A percentile compares a stretch with the other conserved stretches of the same genome.
These are phyloP conservation scores for Zizania latifolia DNA, from an alignment of 176 grass and related monocot genomes.

Conservation along the genomic window DNA sequence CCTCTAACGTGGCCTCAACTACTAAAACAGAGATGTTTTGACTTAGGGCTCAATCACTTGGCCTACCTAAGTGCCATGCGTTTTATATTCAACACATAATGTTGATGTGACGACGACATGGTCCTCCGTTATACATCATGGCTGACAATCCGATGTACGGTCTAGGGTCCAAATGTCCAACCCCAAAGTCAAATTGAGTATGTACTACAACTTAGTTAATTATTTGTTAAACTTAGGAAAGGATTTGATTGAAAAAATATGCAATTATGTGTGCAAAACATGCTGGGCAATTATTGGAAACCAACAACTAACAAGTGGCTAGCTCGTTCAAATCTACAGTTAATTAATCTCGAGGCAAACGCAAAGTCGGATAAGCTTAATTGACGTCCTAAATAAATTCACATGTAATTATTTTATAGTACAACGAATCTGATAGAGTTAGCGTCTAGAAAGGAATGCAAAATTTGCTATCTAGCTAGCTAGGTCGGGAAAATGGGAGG, in stretches of 20 bases:
- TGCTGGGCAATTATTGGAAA: constrained; percentile 15
- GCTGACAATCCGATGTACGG: background rate
- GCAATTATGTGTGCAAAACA: background rate
- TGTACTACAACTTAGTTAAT: background rate
- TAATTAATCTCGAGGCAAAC: background rate
- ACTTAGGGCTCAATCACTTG: constrained; percentile 5
- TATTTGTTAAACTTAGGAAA: background rate
- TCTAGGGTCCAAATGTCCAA: background rate
- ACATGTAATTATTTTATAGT: too few relatives aligned
- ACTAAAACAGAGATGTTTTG: background rate
- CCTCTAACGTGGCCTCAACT: background rate
- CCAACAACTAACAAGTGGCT: background rate
- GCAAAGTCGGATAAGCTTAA: background rate
- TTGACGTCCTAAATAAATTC: background rate
- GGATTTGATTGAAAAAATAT: background rate
- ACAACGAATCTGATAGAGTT: too few relatives aligned
- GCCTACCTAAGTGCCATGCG: background rate
- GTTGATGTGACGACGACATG: background rate
- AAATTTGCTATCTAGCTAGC: too few relatives aligned
- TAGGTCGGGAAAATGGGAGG: background rate
- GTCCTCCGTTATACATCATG: constrained; percentile 1
- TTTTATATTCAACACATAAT: background rate
- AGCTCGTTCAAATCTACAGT: background rate
- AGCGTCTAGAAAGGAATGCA: too few relatives aligned
- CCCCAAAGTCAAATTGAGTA: background rate